Evolutionary conservation across 1,284 basidiomycete species (phyloP).

Genomic region (Gymnopus androsaceus): DNA sequence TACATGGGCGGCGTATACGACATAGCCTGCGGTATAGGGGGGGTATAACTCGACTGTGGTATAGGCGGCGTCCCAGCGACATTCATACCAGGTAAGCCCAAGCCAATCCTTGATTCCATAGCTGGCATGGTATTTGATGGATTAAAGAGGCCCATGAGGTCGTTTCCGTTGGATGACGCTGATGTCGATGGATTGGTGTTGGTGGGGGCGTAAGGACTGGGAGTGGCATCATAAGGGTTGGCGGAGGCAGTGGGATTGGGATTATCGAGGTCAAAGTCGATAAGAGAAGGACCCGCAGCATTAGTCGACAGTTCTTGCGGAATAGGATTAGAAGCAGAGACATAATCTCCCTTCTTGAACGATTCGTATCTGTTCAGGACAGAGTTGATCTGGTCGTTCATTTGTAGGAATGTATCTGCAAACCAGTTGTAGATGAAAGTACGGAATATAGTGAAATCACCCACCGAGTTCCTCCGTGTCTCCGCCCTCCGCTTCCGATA

Average conservation of each 20-base stretch:
- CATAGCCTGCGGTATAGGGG: not conserved
- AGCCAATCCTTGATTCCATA: slow-evolving; percentile 1
- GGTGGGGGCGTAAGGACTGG: not conserved
- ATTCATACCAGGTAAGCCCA: slow-evolving; percentile 6
- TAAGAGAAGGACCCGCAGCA: slow-evolving; percentile 52
- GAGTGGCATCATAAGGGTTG: slow-evolving; percentile 16
- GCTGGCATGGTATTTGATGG: slow-evolving; percentile 20
- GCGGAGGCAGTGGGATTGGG: slow-evolving; percentile 26
- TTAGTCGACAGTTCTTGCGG: slow-evolving; percentile 51
- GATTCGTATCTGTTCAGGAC: slow-evolving; percentile 89
- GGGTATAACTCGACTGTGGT: slow-evolving; percentile 5
- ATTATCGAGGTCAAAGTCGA: slow-evolving; percentile 80
- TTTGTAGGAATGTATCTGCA: slow-evolving; percentile 88
- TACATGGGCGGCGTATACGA: not conserved
- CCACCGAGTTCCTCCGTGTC: slow-evolving; percentile 87
- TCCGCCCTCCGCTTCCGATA: slow-evolving; percentile 71
- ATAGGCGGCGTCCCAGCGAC: not conserved
- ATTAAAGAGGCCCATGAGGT: slow-evolving; percentile 61
- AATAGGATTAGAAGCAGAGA: slow-evolving; percentile 64
- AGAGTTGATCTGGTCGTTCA: slow-evolving; percentile 97
- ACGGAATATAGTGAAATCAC: slow-evolving; percentile 23
- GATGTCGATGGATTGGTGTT: no score
- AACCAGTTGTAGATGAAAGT: not conserved
- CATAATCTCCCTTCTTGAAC: slow-evolving; percentile 88
- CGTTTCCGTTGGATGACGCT: slow-evolving; percentile 46